Conservation (phyloP, 2,329 filamentous ascomycete species). For the Teratosphaeria pseudoeucalypti region DNA sequence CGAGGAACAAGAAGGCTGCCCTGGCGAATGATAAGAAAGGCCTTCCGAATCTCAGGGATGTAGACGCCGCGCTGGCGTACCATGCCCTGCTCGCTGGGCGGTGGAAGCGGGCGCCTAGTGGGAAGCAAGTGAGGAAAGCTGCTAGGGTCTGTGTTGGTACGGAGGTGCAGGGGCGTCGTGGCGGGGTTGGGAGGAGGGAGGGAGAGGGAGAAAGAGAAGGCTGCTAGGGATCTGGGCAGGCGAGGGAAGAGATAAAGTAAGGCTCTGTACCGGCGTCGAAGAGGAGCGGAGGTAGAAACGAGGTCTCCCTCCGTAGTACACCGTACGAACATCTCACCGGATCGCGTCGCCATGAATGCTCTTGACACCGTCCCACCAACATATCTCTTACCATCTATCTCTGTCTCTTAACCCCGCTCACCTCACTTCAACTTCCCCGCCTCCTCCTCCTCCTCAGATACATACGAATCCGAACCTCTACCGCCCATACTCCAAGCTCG, state of each 20-base stretch:
- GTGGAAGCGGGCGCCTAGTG: background rate
- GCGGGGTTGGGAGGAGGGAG: background rate
- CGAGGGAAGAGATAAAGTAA: background rate
- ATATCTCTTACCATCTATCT: too few relatives aligned
- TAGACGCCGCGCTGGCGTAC: background rate
- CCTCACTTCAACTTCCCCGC: background rate
- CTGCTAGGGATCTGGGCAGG: background rate
- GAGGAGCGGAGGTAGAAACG: background rate
- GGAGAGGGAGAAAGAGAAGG: background rate
- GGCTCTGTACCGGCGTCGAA: too few relatives aligned
- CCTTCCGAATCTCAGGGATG: background rate
- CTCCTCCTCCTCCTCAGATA: slow-evolving; percentile 3
- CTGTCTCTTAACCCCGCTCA: too few relatives aligned
- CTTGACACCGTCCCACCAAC: too few relatives aligned
- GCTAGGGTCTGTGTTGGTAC: background rate
- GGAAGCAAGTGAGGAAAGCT: background rate
- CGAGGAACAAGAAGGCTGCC: background rate
- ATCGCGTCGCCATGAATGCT: too few relatives aligned
- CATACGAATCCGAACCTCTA: slow-evolving; percentile 9
- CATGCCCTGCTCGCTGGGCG: background rate
- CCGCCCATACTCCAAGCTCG: slow-evolving; percentile 48
- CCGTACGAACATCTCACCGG: too few relatives aligned
- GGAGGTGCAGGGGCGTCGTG: background rate
- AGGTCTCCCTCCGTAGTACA: background rate
- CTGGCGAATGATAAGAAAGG: background rate